phyloP scores from a whole-genome alignment of 2,329 filamentous ascomycete genomes.

The Arthrobotrys sinensis region DNA sequence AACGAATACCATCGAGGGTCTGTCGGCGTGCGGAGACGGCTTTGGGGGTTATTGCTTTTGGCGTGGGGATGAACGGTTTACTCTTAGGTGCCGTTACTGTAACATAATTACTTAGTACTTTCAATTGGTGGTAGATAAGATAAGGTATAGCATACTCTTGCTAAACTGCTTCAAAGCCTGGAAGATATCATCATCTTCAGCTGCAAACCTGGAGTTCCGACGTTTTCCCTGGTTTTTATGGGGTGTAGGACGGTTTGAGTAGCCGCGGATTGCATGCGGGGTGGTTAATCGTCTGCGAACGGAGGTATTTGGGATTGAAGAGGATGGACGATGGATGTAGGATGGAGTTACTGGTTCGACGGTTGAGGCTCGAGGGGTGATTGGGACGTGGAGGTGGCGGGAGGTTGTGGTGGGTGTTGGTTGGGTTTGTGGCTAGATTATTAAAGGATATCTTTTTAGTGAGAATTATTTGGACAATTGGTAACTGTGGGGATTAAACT shows the following conservation, averaged over 20 bases:
- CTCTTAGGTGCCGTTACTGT: conserved; percentile 51
- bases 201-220: conserved; percentile 51
- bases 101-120: conserved; percentile 14
- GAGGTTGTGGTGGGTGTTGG: conserved; percentile 32
- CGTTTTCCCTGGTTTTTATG: conserved; percentile 59
- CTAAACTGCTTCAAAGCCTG: conserved; percentile 55
- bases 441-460: not conserved
- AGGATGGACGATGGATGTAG: conserved; percentile 16
- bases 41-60: conserved; percentile 46
- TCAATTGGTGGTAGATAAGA: not conserved
- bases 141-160: conserved; percentile 22
- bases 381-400: conserved; percentile 19
- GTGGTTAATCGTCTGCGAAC: conserved; percentile 41
- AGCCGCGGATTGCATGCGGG: conserved; percentile 51
- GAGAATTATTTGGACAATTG: not conserved
- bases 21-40: conserved; percentile 40
- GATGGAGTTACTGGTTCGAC: conserved; percentile 52
- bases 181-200: conserved; percentile 57
- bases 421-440: conserved; percentile 22
- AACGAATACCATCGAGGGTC: conserved; percentile 44
- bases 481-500: not conserved
- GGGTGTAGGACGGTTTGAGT: conserved; percentile 44
- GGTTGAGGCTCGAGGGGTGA: conserved; percentile 52
- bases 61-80: conserved; percentile 56
- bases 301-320: conserved; percentile 37